A percentile compares a stretch with the other conserved stretches of the same genome.
Conservation (phyloP, 2,329 filamentous ascomycete species). For the Dendryphion nanum region DNA sequence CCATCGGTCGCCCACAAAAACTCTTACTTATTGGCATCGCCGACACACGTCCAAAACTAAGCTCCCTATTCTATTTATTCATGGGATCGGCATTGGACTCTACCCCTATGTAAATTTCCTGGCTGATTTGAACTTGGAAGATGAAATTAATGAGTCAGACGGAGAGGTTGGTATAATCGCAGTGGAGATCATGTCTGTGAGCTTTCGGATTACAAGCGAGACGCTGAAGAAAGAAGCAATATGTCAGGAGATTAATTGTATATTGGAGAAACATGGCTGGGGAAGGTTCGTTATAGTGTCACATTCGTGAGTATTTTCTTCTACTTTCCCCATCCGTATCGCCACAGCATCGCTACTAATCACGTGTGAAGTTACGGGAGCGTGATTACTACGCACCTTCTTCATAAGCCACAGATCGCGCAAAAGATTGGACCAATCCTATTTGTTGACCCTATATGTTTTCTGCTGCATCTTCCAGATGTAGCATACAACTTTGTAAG, state of each 20-base stretch:
- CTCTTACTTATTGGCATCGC: conserved; percentile 64
- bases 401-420: conserved; percentile 50
- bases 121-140: conserved; percentile 46
- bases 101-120: conserved; percentile 62
- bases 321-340: background rate
- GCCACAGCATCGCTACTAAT: conserved; percentile 11
- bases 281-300: conserved; percentile 59
- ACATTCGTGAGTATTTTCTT: conserved; percentile 59
- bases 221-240: conserved; percentile 56
- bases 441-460: conserved; percentile 64
- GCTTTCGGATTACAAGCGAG: conserved; percentile 58
- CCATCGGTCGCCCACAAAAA: conserved; percentile 48
- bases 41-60: conserved; percentile 59
- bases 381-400: conserved; percentile 61
- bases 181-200: conserved; percentile 65
- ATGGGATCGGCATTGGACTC: conserved; percentile 69
- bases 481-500: conserved; percentile 67
- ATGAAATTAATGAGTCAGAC: conserved; percentile 25
- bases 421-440: conserved; percentile 49
- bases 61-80: conserved; percentile 65
- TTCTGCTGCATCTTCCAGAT: conserved; percentile 67
- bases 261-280: conserved; percentile 59
- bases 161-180: conserved; percentile 62
- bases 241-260: conserved; percentile 54
- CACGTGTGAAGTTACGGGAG: conserved; percentile 51